Base-by-base conservation (phyloP, 116 monocot genomes). In the Trichopus zeylanicus region DNA sequence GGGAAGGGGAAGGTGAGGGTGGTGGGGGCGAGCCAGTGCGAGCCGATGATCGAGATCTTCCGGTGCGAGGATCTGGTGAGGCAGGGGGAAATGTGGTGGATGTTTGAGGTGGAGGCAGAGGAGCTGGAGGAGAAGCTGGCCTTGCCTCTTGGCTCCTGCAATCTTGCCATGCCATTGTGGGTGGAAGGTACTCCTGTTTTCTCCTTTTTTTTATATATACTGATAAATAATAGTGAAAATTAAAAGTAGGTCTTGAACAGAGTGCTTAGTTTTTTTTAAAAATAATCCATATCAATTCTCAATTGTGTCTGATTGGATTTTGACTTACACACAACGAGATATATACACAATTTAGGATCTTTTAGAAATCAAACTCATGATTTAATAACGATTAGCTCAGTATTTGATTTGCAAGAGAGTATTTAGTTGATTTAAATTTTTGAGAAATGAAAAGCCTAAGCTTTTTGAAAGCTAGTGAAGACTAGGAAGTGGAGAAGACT, bases 21-120 rank as follows among this genome's bases (percentile, higher is more conserved):
- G 67, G 64, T 62, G 46, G 27, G 78, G 24, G 24, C 47, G 47
- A 82, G 87, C 51, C 51, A 46, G 53, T 87, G 81, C 34, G 69
- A 64, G 60, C 82, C 82, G 25, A 87, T 81, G 87, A 69, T 66
- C 69, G 82, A 79, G 64, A 23, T 87, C n/a, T 73, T 82, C 58
- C 53, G 81, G 51, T 87, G 87, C 48, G 79, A 82, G 20, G 78
- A 87, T 37, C 15, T 75, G 70, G 69, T 69, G 59, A 63, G 39
- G 31, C 66, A 70, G 48, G 79, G 70, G 51, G 79, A 78, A 16
- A 61, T 67, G 23, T 82, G 87, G 87, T 73, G 78, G 79, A 37
- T 76, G 78, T 87, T 73, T 67, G 70, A 73, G 72, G 60, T 72
- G 16, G 63, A 73, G 38, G 75, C 60, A 21, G 51, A 48, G 53